These are phyloP conservation scores for Mycena albidolilacea DNA, from an alignment of 768 basidiomycete genomes.

Conservation along the genomic window DNA sequence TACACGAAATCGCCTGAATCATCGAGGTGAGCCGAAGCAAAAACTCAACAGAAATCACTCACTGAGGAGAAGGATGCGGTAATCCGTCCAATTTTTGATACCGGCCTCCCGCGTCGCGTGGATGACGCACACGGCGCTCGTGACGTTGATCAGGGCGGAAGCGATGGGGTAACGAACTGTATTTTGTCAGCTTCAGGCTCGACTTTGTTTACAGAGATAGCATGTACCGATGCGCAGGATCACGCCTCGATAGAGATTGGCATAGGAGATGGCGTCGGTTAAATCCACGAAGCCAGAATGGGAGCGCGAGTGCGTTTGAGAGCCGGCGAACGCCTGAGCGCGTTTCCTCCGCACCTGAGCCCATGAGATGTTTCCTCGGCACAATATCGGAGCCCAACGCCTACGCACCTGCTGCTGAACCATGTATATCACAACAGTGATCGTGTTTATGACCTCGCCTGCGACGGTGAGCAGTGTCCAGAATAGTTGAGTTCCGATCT, in stretches of 20 bases:
- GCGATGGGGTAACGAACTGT: constrained; percentile 38
- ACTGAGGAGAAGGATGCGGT: constrained; percentile 29
- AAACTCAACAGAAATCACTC: background rate
- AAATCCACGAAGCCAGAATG: background rate
- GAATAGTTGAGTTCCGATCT: constrained; percentile 40
- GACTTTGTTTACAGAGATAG: background rate
- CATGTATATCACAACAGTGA: constrained; percentile 34
- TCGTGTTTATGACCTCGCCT: constrained; percentile 31
- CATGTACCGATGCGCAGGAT: constrained; percentile 39
- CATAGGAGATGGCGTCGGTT: constrained; percentile 17
- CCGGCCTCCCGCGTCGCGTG: constrained; percentile 34
- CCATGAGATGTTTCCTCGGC: too few relatives aligned
- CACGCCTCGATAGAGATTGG: constrained; percentile 29
- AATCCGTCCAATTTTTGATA: constrained; percentile 37
- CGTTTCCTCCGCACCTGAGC: background rate
- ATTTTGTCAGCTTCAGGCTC: background rate
- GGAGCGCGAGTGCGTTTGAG: constrained; percentile 4
- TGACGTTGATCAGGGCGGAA: constrained; percentile 37
- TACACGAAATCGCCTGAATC: constrained; percentile 40
- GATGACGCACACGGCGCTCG: constrained; percentile 37
- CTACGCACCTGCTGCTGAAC: constrained; percentile 42
- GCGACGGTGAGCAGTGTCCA: constrained; percentile 38
- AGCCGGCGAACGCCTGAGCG: background rate
- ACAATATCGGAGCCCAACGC: background rate
- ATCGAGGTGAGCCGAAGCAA: background rate